Evolutionary conservation across 768 basidiomycete species (phyloP).

Genomic region (Chiua virens): DNA sequence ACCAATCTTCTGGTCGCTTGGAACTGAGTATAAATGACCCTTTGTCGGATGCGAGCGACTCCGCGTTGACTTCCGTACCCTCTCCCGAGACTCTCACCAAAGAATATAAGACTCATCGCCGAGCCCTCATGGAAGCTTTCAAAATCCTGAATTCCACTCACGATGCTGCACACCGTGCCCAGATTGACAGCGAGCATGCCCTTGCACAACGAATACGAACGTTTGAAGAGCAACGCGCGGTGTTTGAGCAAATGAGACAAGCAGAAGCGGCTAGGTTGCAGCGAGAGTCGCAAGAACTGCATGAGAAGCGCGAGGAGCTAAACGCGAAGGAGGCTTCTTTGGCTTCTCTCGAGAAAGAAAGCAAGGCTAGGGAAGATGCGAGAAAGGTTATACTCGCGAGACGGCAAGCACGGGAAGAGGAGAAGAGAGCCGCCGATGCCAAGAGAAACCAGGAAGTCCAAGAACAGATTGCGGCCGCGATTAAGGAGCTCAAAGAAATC

Average conservation of each 20-base stretch:
- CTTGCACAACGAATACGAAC: slow-evolving; percentile 8
- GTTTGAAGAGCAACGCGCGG: slow-evolving; percentile 20
- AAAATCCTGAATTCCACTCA: slow-evolving; percentile 12
- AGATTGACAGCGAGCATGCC: slow-evolving; percentile 15
- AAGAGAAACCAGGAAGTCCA: slow-evolving; percentile 14
- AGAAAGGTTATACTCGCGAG: slow-evolving; percentile 15
- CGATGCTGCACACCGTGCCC: slow-evolving; percentile 8
- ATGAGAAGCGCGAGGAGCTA: slow-evolving; percentile 18
- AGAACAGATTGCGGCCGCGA: slow-evolving; percentile 18
- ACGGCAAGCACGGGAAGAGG: slow-evolving; percentile 29
- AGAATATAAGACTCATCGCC: slow-evolving; percentile 10
- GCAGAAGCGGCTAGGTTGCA: slow-evolving; percentile 19
- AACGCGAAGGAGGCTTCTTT: slow-evolving; percentile 17
- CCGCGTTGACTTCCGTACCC: not conserved
- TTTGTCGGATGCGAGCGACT: not conserved
- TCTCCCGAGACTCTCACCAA: slow-evolving; percentile 2
- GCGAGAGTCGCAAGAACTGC: slow-evolving; percentile 19
- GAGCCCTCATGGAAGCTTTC: slow-evolving; percentile 9
- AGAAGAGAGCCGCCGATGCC: slow-evolving; percentile 16
- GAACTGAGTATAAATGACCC: not conserved
- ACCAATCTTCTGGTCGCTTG: not conserved
- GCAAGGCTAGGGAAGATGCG: slow-evolving; percentile 24
- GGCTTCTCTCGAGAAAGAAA: slow-evolving; percentile 23
- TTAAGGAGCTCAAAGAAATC: slow-evolving; percentile 18
- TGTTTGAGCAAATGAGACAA: slow-evolving; percentile 21